Conservation (phyloP, 176 grass and related monocot species). For the Ananas comosus region DNA sequence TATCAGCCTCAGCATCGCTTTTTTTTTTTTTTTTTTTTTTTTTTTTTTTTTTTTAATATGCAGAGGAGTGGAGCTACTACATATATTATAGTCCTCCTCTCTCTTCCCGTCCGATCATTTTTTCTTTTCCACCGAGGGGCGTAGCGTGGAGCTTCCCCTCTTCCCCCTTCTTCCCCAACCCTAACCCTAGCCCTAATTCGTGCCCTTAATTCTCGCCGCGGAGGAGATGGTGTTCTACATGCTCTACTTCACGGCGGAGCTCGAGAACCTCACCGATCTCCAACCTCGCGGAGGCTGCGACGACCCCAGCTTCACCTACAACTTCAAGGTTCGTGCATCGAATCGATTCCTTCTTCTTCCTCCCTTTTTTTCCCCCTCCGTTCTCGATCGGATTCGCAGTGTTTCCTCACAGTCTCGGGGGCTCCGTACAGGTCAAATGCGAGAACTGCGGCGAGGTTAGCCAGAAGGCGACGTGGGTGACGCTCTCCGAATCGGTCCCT, state of each 20-base stretch:
- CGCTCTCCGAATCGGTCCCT: slow-evolving; percentile 43
- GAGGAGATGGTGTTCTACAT: slow-evolving; percentile 59
- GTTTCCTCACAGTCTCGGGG: slow-evolving; percentile 3
- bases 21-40: too few species aligned
- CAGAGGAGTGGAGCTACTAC: too few species aligned
- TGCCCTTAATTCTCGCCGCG: not conserved
- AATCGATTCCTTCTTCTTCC: not conserved
- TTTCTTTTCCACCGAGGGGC: too few species aligned
- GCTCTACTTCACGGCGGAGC: slow-evolving; percentile 56
- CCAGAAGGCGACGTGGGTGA: slow-evolving; percentile 55
- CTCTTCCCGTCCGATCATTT: too few species aligned
- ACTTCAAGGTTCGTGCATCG: slow-evolving; percentile 50
- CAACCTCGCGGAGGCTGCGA: slow-evolving; percentile 52
- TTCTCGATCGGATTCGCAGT: not conserved
- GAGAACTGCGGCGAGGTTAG: slow-evolving; percentile 79
- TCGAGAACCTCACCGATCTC: slow-evolving; percentile 68
- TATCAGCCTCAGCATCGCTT: too few species aligned
- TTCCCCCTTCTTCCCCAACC: not conserved
- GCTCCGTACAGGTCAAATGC: slow-evolving; percentile 49
- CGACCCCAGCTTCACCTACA: slow-evolving; percentile 69
- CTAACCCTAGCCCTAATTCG: slow-evolving; percentile 20
- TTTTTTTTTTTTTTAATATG: too few species aligned
- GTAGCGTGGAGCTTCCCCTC: not conserved
- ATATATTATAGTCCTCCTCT: too few species aligned
- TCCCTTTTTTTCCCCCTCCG: not conserved